Base-by-base conservation (phyloP, 2,329 filamentous ascomycete species). In the Hirsutella minnesotensis region DNA sequence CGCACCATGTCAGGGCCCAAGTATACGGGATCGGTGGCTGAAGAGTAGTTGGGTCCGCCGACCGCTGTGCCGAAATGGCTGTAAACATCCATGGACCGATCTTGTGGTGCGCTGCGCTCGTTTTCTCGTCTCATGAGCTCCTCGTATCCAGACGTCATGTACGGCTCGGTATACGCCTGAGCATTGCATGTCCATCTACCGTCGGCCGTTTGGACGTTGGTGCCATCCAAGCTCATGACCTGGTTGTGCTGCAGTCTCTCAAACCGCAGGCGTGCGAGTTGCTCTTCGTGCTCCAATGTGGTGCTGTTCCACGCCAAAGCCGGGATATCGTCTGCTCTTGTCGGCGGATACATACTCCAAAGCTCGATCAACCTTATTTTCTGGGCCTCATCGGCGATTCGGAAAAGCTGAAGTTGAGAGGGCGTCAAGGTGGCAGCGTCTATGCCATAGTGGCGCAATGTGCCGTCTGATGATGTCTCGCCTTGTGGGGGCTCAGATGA, bases 61-160 rank as follows among this genome's bases (percentile, higher is more conserved):
- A 65, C 53, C 3, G 64, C 56, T 8, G 60, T 59, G 18, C 68
- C 66, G 44, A 67, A 69, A 46, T 67, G 66, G 37, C 58, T 64
- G 50, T 70, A 71, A 34, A 63, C 57, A 38, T 67, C 62, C 48
- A 64, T 67, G 5, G 61, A 51, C 27, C 53, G 54, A 39, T 53
- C 54, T 42, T 62, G 55, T 45, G 62, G 48, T 34, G 50, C 48
- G 37, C 60, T 49, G 30, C 54, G 56, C 52, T 82, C 73, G 47
- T 81, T 77, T 54, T 85, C 80, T 42, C 77, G 70, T 45, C 70
- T 69, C 45, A 81, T 77, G 44, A 84, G 64, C 55, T 77, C 69
- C 53, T 86, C 83, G 57, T 94, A 95, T 13, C 88, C 88, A 7
- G 78, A 81, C 39, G 76, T 61, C 75, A 95, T 94, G 62, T 95